A percentile compares a stretch with the other conserved stretches of the same genome.
Evolutionary conservation across 2,329 filamentous ascomycete genomes (phyloP).

Genomic region (Teratosphaeria nubilosa): DNA sequence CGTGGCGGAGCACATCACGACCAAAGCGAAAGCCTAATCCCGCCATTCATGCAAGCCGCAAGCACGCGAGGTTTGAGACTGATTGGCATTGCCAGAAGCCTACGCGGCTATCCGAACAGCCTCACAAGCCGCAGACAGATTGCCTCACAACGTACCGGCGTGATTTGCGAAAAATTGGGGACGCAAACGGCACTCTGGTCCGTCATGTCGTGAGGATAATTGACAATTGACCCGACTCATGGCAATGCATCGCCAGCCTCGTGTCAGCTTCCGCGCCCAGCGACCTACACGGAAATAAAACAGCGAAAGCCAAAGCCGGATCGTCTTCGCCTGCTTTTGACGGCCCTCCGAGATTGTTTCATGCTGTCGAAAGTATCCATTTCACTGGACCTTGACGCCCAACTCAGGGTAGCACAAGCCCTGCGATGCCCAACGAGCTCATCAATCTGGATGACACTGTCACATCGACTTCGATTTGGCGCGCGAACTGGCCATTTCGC

Average conservation of each 20-base stretch:
- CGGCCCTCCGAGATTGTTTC: not conserved
- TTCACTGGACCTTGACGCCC: not conserved
- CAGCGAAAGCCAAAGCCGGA: not conserved
- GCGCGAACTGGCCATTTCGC: too few species aligned
- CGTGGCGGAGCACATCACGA: not conserved
- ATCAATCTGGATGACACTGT: not conserved
- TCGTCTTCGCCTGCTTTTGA: not conserved
- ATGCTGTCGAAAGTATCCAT: not conserved
- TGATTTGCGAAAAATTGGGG: not conserved
- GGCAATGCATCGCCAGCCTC: not conserved
- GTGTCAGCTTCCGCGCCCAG: not conserved
- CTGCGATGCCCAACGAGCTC: not conserved
- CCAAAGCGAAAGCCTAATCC: not conserved
- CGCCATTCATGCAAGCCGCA: not conserved
- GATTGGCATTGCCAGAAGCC: not conserved
- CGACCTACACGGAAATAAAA: too few species aligned
- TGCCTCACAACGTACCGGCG: not conserved
- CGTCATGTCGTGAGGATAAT: not conserved
- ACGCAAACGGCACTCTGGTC: not conserved
- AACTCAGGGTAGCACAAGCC: not conserved
- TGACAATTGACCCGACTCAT: not conserved
- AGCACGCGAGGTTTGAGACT: not conserved
- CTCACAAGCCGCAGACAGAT: not conserved
- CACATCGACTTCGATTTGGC: not conserved
- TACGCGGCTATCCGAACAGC: not conserved